phyloP scores from a whole-genome alignment of 306 rosid genomes.

The Echinosophora koreensis region DNA sequence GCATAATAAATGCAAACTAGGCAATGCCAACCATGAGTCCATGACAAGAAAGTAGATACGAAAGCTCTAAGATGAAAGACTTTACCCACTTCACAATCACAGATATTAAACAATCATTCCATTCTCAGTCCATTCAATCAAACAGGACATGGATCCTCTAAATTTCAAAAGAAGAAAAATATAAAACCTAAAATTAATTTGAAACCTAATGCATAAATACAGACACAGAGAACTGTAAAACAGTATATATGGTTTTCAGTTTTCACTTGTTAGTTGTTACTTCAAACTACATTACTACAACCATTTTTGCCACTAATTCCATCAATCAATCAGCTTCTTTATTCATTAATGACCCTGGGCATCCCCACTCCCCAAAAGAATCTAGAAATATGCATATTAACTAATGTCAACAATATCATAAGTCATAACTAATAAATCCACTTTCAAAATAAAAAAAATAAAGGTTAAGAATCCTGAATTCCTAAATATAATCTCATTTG shows the following conservation, averaged over 20 bases:
- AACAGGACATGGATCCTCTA: background rate
- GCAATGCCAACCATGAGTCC: background rate
- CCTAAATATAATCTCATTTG: background rate
- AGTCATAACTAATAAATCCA: background rate
- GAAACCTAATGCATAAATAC: slow-evolving; percentile 4
- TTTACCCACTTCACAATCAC: slow-evolving; percentile 11
- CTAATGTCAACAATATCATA: background rate
- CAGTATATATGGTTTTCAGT: background rate
- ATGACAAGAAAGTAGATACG: slow-evolving; percentile 17
- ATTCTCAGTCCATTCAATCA: background rate
- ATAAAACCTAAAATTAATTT: background rate
- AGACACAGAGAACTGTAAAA: background rate
- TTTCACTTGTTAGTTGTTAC: background rate
- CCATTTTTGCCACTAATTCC: background rate
- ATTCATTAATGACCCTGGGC: background rate
- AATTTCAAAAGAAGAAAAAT: slow-evolving; percentile 9
- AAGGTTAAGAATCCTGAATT: background rate
- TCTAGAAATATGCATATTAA: background rate
- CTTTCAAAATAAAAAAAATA: background rate
- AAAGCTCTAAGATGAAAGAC: slow-evolving; percentile 28
- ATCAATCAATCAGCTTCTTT: background rate
- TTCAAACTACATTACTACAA: background rate
- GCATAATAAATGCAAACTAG: slow-evolving; percentile 14
- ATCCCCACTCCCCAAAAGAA: background rate
- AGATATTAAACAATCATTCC: slow-evolving; percentile 21